Conservation (phyloP, 352 stramenopile species). For the Phytopythium ostracodes region DNA sequence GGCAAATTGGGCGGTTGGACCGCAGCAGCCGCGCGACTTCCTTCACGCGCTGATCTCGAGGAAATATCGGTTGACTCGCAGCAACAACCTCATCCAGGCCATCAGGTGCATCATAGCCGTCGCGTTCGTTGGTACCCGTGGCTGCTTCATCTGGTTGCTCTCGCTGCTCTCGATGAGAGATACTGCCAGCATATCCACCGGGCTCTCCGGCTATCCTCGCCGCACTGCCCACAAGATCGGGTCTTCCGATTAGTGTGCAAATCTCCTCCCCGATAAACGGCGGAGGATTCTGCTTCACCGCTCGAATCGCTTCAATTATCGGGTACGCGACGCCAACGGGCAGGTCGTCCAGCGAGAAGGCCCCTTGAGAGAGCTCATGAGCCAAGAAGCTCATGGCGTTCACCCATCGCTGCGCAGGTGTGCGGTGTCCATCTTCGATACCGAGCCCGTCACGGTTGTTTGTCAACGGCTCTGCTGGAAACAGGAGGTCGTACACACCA, state of each 20-base stretch:
- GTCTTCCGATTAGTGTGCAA: conserved; percentile 48
- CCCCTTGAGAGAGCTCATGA: conserved; percentile 28
- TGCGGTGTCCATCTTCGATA: not conserved
- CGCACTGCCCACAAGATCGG: conserved; percentile 48
- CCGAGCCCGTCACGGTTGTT: not conserved
- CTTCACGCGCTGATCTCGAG: conserved; percentile 70
- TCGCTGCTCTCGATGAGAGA: conserved; percentile 10
- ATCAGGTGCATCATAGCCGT: conserved; percentile 29
- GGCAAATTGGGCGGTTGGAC: conserved; percentile 61
- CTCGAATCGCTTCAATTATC: conserved; percentile 48
- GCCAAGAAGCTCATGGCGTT: conserved; percentile 52
- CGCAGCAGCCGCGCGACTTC: conserved; percentile 78
- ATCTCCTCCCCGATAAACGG: conserved; percentile 51
- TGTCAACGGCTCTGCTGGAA: not conserved
- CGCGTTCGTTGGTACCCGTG: conserved; percentile 8
- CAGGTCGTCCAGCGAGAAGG: conserved; percentile 48
- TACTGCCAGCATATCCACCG: conserved; percentile 5
- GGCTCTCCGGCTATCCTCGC: conserved; percentile 7
- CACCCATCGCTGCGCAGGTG: conserved; percentile 13
- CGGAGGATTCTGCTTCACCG: conserved; percentile 58
- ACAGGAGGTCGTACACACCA: conserved; percentile 37
- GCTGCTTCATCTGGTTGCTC: conserved; percentile 9
- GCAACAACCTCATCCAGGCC: conserved; percentile 60
- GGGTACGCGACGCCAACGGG: conserved; percentile 55
- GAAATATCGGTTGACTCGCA: conserved; percentile 59